Evolutionary conservation across 805 yeast species (phyloP).

Genomic region (Teunomyces funiuensis): DNA sequence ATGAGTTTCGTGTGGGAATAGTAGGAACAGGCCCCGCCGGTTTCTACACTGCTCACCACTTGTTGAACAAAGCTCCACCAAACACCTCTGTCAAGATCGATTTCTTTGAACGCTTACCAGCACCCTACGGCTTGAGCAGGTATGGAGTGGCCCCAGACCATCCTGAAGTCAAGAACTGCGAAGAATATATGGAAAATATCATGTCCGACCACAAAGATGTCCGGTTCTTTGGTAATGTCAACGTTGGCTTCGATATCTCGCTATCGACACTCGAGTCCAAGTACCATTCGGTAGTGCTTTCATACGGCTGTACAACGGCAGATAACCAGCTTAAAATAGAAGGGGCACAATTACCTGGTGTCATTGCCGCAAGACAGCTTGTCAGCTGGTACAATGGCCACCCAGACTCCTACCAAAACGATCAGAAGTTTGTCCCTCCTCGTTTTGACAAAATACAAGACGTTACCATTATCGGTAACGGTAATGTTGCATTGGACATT

Average conservation of each 20-base stretch:
- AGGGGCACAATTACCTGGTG: constrained; percentile 64
- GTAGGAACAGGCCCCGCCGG: constrained; percentile 98
- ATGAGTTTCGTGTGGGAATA: constrained; percentile 52
- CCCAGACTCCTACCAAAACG: constrained; percentile 52
- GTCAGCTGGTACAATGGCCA: constrained; percentile 97
- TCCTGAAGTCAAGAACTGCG: constrained; percentile 88
- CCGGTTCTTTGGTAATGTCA: constrained; percentile 68
- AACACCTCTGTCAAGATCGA: constrained; percentile 49
- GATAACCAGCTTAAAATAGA: constrained; percentile 55
- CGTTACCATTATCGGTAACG: constrained; percentile 90
- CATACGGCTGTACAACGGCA: constrained; percentile 75
- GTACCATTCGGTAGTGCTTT: constrained; percentile 73
- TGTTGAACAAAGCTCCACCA: constrained; percentile 49
- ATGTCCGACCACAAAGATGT: constrained; percentile 27
- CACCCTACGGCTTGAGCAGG: constrained; percentile 88
- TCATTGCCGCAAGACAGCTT: constrained; percentile 77
- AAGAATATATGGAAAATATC: constrained; percentile 65
- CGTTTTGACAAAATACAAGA: constrained; percentile 58
- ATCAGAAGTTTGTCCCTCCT: constrained; percentile 41
- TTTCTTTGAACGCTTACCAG: constrained; percentile 79
- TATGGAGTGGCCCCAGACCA: constrained; percentile 99
- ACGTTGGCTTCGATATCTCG: constrained; percentile 61
- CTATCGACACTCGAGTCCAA: constrained; percentile 48
- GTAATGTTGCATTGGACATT: constrained; percentile 92
- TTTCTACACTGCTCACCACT: constrained; percentile 79